Base-by-base conservation (phyloP, 352 stramenopile genomes). In the Phytophthora nicotianae region DNA sequence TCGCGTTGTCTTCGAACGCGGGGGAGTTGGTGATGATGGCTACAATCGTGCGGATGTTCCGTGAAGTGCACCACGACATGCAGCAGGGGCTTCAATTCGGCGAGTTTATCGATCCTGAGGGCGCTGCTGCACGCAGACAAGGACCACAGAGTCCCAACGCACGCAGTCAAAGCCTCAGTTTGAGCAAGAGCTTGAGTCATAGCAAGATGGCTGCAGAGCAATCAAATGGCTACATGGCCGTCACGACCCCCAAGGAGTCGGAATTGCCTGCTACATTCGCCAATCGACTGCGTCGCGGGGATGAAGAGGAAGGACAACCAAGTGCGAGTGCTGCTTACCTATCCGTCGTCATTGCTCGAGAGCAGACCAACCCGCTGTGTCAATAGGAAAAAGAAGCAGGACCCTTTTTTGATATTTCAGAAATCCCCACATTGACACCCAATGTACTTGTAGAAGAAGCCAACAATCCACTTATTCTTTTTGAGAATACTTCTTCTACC, bases 31-130 rank as follows among this genome's bases (percentile, higher is more conserved):
- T 80, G 35, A 95, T 95, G 83, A 80, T 95, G 62, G 79, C 80
- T 7, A 81, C 80, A 8, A 88, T 95, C 49, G 80, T 93, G 19
- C 83, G 86, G 23, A 95, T 93, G 86, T 93, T 95, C 70, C 82
- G 82, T 17, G 83, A 93, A 58, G 83, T 95, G 19, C 83, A 93
- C 53, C 76, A 93, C 49, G 86, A 95, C 58, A 88, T 93, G 65
- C 82, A 93, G 47, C 79, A 93, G 56, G 86, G 80, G 3, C 74
- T 83, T 55, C 76, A 93, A 54, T 88, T 95, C 68, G 75, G 68
- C 21, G 77, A 75, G 19, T 92, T 91, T 56, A 91, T 93, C 32
- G 78, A 90, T 43, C 81, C 80, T 3, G 68, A 73, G 62, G 52
- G 58, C 11, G 58, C 62, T 20, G 67, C 62, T 41, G 38, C 51